Evolutionary conservation across 257 asterid species (phyloP), one percentile per base, ranked within the genome.

Genomic region (Rubia yunnanensis): DNA sequence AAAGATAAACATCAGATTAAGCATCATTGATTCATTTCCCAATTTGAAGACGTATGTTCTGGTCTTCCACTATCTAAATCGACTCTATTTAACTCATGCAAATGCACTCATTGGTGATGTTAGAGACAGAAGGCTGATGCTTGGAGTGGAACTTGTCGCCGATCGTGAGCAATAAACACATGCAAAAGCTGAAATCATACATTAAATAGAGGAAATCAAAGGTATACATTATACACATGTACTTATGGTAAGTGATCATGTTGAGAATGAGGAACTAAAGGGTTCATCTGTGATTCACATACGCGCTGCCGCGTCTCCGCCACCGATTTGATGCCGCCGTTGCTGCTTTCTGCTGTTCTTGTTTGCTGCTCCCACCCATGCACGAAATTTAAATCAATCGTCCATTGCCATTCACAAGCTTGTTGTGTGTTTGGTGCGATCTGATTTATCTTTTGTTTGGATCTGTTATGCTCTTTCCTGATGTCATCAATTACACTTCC

Each of bases 81-180:
- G 56, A 13, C n/a, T 0, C 14, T 22, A 5, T 17, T 22, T 17
- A 5, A 14, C 14, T 11, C 0, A 4, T 50, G 57, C 57, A 2
- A 24, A 1, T 69, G 81, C 71, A 86, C 91, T 88, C 49, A 84
- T 84, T 23, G 91, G 96, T 38, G 95, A 88, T 66, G 92, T 86
- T 63, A 80, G 95, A 70, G 94, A 94, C 39, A 66, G 89, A 78
- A 94, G 96, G 36, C 44, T 88, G 58, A 88, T 88, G 91, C 89
- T 86, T 26, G 96, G 94, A 10, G 84, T 86, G 3, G 94, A 88
- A 68, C 88, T 88, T 2, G 94, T 88, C 18, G 77, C 79, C 0
- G 91, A 88, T 18, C 85, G 73, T 36, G 39, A 60, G 46, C 72
- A 63, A 35, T 84, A 85, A 71, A 88, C 88, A 36, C 95, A 91